Base-by-base conservation (phyloP, 2,329 filamentous ascomycete genomes). In the Xylaria sp. region DNA sequence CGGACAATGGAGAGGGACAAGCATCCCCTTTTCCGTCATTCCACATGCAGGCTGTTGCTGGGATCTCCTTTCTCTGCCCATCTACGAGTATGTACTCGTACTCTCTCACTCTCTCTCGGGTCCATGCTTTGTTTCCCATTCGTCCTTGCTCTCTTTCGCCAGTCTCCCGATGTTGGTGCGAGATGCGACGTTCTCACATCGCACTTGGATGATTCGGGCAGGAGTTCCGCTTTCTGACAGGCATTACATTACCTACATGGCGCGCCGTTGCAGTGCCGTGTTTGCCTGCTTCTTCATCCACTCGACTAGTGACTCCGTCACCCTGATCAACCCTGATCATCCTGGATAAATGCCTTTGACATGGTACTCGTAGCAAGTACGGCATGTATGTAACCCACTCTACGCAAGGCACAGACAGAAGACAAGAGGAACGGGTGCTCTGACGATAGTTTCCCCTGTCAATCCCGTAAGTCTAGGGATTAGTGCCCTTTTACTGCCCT, bases 131-230 rank as follows among this genome's bases (percentile, higher is more conserved):
- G 49, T 6, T n/a, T 18, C 34, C 19, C 23, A 30, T 30, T 30
- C 23, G 23, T 13, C 39, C 16, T 49, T 2, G 23, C 44, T 9
- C 11, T 58, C 34, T 54, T 37, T 18, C n/a, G 16, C 46, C 42
- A 13, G 37, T 42, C 37, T 30, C 11, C 11, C 37, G 13, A n/a
- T 46, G 42, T 46, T 46, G 42, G 42, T 46, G 42, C 42, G 13
- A 46, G 13, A 5, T 23, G 19, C 23, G 13, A n/a, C 54, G 19
- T n/a, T 4, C 34, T 35, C 37, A 16, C 16, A 18, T 11, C 6
- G 52, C 52, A 35, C 37, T 44, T 44, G 52, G 50, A 50, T 49
- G 49, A 5, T 53, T 59, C 42, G 23, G 57, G 60, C 57, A 59
- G 57, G 57, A 57, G 56, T 49, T 50, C 3, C 50, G 23, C 37